Evolutionary conservation across 2,329 filamentous ascomycete genomes (phyloP).

Genomic region (Elsinoe batatas): DNA sequence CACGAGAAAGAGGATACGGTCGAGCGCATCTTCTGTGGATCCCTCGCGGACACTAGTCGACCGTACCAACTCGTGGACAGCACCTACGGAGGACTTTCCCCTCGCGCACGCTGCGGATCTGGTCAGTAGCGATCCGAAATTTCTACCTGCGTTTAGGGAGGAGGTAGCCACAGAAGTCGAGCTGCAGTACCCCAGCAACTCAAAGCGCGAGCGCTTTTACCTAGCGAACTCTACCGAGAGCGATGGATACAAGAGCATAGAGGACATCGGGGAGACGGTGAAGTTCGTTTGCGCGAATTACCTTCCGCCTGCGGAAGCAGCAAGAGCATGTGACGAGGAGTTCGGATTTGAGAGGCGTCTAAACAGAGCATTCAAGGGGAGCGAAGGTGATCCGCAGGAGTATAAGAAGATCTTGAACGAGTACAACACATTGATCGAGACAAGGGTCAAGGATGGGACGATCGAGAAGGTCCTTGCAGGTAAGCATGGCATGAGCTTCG

Average conservation of each 20-base stretch:
- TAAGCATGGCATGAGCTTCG: constrained; percentile 63
- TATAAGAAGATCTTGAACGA: constrained; percentile 62
- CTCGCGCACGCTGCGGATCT: constrained; percentile 35
- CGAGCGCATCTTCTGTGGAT: constrained; percentile 27
- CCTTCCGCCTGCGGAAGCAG: constrained; percentile 58
- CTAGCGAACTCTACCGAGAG: constrained; percentile 52
- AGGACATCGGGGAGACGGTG: constrained; percentile 49
- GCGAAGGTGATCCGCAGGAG: constrained; percentile 50
- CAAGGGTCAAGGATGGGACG: constrained; percentile 57
- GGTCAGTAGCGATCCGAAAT: constrained; percentile 37
- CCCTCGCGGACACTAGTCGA: constrained; percentile 14
- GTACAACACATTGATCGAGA: constrained; percentile 64
- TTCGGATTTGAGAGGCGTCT: constrained; percentile 68
- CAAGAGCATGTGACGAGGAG: constrained; percentile 59
- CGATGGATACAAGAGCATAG: constrained; percentile 54
- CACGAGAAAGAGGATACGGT: constrained; percentile 29
- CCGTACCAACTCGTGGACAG: background rate
- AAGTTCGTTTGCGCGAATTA: constrained; percentile 61
- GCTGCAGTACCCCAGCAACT: constrained; percentile 75
- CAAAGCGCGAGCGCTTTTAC: constrained; percentile 61
- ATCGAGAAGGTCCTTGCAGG: constrained; percentile 62
- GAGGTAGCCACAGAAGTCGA: constrained; percentile 37
- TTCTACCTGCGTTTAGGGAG: constrained; percentile 41
- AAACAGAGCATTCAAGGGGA: constrained; percentile 56
- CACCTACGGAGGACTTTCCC: constrained; percentile 23